Base-by-base conservation (phyloP, 148 eudicot genomes). In the Selenicereus undatus region DNA sequence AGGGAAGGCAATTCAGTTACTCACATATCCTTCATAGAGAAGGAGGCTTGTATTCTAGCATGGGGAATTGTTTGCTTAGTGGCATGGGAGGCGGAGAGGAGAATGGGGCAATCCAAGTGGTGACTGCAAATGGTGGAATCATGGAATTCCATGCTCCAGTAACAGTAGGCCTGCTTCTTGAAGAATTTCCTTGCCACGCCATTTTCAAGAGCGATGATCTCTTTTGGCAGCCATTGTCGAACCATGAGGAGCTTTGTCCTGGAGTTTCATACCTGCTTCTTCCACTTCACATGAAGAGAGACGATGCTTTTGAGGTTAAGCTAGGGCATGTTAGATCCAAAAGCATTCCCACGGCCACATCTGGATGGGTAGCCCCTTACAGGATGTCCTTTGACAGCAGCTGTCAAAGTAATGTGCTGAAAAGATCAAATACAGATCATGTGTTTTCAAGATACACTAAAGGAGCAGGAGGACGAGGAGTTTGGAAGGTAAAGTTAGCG, bases 401-500 rank as follows among this genome's bases (percentile, higher is more conserved):
- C 65, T 70, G 62, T 65, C 83, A 91, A 9, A 83, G 90, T 71
- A 82, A 81, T 2, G 83, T 82, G 76, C 81, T 88, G 32, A 90
- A 85, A 84, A 90, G 88, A 81, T 82, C 91, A 11, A 54, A 86
- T 18, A 81, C 88, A 0, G 89, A 86, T 27, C 12, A 66, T 10
- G 84, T 66, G 29, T 75, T 78, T 70, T 82, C 84, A 2, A 83
- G 81, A 74, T 75, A 51, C 54, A 78, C 52, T 42, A 74, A 35
- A 22, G 76, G 82, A 29, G 91, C 93, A 54, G 76, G 66, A 16
- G 54, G 26, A 39, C 43, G 43, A 1, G 84, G 96, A 45, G 81
- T 94, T 74, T 95, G 98, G 98, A 95, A 95, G 84, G 98, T 95
- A 82, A 95, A 93, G 89, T 78, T 95, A 51, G 94, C 90, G 2